phyloP scores from a whole-genome alignment of 768 basidiomycete genomes.

The Termitomyces sp. region DNA sequence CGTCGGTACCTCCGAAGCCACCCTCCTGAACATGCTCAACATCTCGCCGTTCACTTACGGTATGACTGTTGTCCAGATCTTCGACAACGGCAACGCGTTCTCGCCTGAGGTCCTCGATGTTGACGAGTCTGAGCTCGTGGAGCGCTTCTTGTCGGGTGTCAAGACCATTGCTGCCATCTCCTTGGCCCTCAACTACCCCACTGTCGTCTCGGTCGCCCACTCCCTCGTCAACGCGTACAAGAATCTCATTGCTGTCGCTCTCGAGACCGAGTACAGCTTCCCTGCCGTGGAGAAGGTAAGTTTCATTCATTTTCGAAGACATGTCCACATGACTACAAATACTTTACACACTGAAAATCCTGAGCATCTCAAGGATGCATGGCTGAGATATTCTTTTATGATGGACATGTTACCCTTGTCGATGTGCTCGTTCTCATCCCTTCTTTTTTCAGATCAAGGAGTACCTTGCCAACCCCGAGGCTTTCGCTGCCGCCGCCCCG shows the following conservation, averaged over 20 bases:
- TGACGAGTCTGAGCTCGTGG: constrained; percentile 86
- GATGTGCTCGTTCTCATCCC: constrained; percentile 16
- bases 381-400: constrained; percentile 29
- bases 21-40: constrained; percentile 98
- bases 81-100: constrained; percentile 91
- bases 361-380: constrained; percentile 53
- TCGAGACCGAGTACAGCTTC: constrained; percentile 93
- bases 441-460: constrained; percentile 73
- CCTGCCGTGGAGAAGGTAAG: constrained; percentile 90
- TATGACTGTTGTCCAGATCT: constrained; percentile 98
- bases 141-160: constrained; percentile 90
- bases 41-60: constrained; percentile 99
- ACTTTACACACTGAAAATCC: constrained; percentile 82
- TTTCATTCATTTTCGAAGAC: constrained; percentile 12
- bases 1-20: constrained; percentile 97
- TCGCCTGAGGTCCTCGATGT: constrained; percentile 88
- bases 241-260: constrained; percentile 88
- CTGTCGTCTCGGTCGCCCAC: constrained; percentile 90
- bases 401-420: constrained; percentile 24
- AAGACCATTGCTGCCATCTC: constrained; percentile 96
- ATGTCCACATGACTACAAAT: constrained; percentile 31
- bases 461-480: constrained; percentile 96
- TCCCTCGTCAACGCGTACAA: constrained; percentile 99
- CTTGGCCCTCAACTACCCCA: constrained; percentile 94
- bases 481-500: constrained; percentile 85